Conservation (phyloP, 345 rosid species). For the Iberis pinnata region DNA sequence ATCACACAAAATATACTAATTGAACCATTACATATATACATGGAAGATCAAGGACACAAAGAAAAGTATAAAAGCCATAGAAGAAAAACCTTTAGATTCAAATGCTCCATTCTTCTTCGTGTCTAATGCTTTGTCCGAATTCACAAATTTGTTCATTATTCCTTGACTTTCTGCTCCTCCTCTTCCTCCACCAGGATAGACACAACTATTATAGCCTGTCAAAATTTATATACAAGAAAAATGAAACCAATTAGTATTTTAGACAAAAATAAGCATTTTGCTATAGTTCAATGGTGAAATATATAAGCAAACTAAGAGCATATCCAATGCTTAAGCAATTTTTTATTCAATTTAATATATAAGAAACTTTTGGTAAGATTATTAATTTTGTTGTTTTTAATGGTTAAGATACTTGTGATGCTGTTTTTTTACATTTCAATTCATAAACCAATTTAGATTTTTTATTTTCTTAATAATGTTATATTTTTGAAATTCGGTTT, state of each 20-base stretch:
- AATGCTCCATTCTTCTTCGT: conserved; percentile 19
- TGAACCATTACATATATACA: conserved; percentile 17
- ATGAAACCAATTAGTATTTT: neutral
- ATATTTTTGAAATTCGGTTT: no score
- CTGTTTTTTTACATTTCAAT: no score
- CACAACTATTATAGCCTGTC: conserved; percentile 54
- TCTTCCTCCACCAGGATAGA: conserved; percentile 52
- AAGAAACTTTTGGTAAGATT: no score
- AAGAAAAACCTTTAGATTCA: conserved; percentile 6
- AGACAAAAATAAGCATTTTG: no score
- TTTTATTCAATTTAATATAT: no score
- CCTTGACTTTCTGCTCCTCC: conserved; percentile 22
- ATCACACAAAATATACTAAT: conserved; percentile 4
- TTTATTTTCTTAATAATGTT: no score
- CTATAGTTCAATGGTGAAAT: neutral
- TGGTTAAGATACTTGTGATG: no score
- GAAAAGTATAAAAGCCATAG: conserved; percentile 17
- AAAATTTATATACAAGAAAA: neutral
- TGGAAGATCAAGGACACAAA: conserved; percentile 13
- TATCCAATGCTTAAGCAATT: no score
- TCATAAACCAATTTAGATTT: no score
- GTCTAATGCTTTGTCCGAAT: conserved; percentile 20
- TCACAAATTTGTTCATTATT: conserved; percentile 29
- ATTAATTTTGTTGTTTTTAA: no score
- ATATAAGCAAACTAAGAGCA: no score